phyloP scores from a whole-genome alignment of 2,329 filamentous ascomycete species.

The Juglanconis juglandina region DNA sequence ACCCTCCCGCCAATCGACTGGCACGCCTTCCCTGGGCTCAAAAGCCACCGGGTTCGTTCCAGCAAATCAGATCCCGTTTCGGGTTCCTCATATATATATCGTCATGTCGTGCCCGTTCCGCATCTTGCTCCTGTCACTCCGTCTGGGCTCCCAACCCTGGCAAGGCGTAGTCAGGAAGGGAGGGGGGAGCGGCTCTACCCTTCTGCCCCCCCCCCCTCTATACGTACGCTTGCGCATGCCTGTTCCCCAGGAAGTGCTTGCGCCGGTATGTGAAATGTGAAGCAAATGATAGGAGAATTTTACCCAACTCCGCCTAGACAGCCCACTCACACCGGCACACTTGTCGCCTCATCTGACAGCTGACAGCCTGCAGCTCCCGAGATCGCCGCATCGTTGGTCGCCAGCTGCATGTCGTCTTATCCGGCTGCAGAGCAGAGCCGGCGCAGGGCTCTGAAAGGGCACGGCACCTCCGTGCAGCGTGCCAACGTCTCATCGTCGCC shows the following conservation, averaged over 20 bases:
- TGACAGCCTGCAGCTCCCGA: not conserved
- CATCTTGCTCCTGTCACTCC: not conserved
- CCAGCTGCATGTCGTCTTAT: not conserved
- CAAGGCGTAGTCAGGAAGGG: not conserved
- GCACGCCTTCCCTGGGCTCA: not conserved
- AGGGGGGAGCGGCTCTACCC: not conserved
- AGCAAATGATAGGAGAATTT: not conserved
- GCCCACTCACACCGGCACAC: not conserved
- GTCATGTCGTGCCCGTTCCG: not conserved
- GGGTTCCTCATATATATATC: not conserved
- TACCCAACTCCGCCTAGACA: not conserved
- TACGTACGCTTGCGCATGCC: not conserved
- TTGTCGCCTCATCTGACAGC: conserved; percentile 5
- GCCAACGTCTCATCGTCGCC: conserved; percentile 1
- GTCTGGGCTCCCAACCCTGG: not conserved
- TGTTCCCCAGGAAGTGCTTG: not conserved
- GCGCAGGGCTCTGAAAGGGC: not conserved
- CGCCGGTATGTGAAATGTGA: not conserved
- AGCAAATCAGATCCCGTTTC: not conserved
- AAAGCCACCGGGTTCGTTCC: not conserved
- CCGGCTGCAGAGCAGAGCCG: not conserved
- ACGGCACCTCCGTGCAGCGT: not conserved
- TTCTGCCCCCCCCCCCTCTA: not conserved
- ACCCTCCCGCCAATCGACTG: not conserved
- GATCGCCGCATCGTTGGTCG: not conserved